Evolutionary conservation across 495 filamentous ascomycete species (phyloP).

Genomic region (Neurospora sp.): DNA sequence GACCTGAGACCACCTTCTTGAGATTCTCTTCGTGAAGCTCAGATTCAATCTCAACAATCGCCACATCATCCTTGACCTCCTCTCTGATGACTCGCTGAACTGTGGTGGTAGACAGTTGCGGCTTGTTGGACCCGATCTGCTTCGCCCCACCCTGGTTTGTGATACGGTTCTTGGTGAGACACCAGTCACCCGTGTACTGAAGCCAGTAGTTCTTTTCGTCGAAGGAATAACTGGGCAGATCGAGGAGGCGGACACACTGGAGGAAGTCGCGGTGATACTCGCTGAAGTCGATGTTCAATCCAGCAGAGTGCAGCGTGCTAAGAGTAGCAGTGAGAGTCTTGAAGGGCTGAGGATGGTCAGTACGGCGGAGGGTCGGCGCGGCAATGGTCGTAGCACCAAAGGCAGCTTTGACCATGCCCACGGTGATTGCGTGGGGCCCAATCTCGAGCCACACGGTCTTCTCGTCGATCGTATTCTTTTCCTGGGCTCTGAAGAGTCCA

Average conservation of each 20-base stretch:
- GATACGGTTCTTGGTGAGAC: slow-evolving; percentile 60
- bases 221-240: slow-evolving; percentile 66
- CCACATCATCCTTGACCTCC: slow-evolving; percentile 41
- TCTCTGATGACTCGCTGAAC: slow-evolving; percentile 48
- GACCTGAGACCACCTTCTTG: slow-evolving; percentile 53
- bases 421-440: slow-evolving; percentile 60
- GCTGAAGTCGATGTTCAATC: slow-evolving; percentile 63
- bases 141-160: slow-evolving; percentile 39
- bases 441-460: slow-evolving; percentile 56
- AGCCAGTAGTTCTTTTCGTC: slow-evolving; percentile 82
- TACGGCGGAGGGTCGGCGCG: slow-evolving; percentile 44
- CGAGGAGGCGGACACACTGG: slow-evolving; percentile 48
- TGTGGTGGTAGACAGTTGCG: slow-evolving; percentile 38
- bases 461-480: slow-evolving; percentile 38
- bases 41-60: slow-evolving; percentile 53
- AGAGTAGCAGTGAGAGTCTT: slow-evolving; percentile 52
- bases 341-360: slow-evolving; percentile 44
- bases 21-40: slow-evolving; percentile 54
- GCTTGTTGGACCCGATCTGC: slow-evolving; percentile 40
- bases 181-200: slow-evolving; percentile 58
- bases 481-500: slow-evolving; percentile 47
- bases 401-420: slow-evolving; percentile 58
- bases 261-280: slow-evolving; percentile 69
- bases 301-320: slow-evolving; percentile 50
- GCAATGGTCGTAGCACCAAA: slow-evolving; percentile 48